These are phyloP conservation scores for Yamadazyma diospyri DNA, from an alignment of 1,139 yeast species.

Conservation along the genomic window DNA sequence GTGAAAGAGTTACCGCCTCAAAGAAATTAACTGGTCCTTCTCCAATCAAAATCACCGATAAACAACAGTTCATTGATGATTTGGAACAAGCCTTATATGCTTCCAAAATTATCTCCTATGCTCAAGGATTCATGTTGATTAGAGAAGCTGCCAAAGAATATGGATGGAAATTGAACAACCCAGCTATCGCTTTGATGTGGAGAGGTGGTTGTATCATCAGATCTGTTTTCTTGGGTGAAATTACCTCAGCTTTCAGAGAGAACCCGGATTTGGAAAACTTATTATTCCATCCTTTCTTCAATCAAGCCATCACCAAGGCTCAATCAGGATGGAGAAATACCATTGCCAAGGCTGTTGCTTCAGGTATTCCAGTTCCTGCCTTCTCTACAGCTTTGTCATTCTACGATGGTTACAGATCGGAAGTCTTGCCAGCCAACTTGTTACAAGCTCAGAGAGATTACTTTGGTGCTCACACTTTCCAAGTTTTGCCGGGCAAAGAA, in stretches of 20 bases:
- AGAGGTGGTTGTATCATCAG: conserved; percentile 99
- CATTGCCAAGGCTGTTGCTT: conserved; percentile 69
- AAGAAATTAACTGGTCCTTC: conserved; percentile 74
- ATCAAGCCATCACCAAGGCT: conserved; percentile 86
- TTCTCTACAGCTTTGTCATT: conserved; percentile 94
- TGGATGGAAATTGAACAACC: conserved; percentile 96
- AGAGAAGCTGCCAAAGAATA: conserved; percentile 97
- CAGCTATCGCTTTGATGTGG: conserved; percentile 99
- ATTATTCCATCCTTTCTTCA: conserved; percentile 93
- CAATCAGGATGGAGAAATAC: conserved; percentile 95
- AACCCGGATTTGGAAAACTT: conserved; percentile 92
- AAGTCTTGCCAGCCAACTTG: conserved; percentile 92
- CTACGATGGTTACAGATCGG: conserved; percentile 99
- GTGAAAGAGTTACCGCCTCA: conserved; percentile 87
- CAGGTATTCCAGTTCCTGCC: conserved; percentile 97
- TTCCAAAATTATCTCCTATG: conserved; percentile 96
- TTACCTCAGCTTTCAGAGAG: conserved; percentile 93
- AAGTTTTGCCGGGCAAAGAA: conserved; percentile 85
- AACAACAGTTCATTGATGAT: conserved; percentile 80
- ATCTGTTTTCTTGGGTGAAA: conserved; percentile 96
- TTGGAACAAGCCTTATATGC: conserved; percentile 98
- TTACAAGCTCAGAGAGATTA: conserved; percentile 99
- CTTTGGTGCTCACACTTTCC: conserved; percentile 99
- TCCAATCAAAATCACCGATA: conserved; percentile 61
- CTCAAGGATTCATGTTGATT: conserved; percentile 99